Conservation (phyloP, 2,329 filamentous ascomycete species). For the Lasiodiplodia gonubiensis region DNA sequence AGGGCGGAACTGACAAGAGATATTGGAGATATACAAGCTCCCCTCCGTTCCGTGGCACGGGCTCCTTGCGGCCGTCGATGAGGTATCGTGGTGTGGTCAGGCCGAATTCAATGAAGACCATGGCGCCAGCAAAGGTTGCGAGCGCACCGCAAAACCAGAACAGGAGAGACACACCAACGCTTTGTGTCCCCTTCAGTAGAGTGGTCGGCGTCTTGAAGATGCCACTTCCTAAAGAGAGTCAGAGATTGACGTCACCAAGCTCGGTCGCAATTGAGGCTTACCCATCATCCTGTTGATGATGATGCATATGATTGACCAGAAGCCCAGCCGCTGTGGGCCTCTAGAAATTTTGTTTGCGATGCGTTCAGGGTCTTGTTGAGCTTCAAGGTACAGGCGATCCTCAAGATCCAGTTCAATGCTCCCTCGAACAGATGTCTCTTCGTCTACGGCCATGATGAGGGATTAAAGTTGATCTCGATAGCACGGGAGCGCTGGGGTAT, state of each 20-base stretch:
- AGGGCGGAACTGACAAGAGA: conserved; percentile 40
- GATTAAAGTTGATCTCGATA: not conserved
- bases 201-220: conserved; percentile 35
- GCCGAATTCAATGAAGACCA: conserved; percentile 35
- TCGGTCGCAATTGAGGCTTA: conserved; percentile 7
- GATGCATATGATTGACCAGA: conserved; percentile 31
- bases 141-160: conserved; percentile 34
- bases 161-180: conserved; percentile 32
- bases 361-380: conserved; percentile 27
- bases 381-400: conserved; percentile 28
- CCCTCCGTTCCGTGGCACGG: conserved; percentile 35
- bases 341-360: conserved; percentile 31
- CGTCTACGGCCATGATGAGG: conserved; percentile 9
- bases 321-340: conserved; percentile 31
- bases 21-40: conserved; percentile 49
- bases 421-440: conserved; percentile 14
- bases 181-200: conserved; percentile 32
- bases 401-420: conserved; percentile 30
- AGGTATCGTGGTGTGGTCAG: conserved; percentile 33
- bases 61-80: conserved; percentile 32
- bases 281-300: conserved; percentile 33
- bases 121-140: conserved; percentile 31
- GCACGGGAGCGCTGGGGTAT: not conserved
- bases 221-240: conserved; percentile 21
- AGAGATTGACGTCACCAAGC: not conserved